phyloP scores from a whole-genome alignment of 139 green algal genomes.

The Chlamydomonas schloesseri region DNA sequence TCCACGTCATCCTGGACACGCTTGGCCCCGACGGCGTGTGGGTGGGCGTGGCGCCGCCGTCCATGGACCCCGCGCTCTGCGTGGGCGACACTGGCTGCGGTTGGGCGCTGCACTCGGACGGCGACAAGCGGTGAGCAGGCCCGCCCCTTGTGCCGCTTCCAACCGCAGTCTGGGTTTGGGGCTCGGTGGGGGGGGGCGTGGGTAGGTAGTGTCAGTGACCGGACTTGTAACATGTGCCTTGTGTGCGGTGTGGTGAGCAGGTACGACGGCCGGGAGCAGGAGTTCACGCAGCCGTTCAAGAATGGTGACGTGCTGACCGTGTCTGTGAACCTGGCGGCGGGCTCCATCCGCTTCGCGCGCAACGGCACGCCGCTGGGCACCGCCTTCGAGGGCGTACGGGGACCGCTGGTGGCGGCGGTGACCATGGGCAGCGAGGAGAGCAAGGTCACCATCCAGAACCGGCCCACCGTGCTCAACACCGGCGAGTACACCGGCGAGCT shows the following conservation, averaged over 20 bases:
- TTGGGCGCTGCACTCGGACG: constrained; percentile 74
- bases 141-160: background rate
- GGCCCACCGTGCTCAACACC: constrained; percentile 74
- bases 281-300: constrained; percentile 69
- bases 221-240: no score
- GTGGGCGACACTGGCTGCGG: constrained; percentile 66
- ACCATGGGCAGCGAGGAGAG: constrained; percentile 71
- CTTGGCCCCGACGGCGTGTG: constrained; percentile 74
- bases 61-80: constrained; percentile 55
- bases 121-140: constrained; percentile 68
- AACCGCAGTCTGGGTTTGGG: background rate
- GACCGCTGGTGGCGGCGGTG: constrained; percentile 68
- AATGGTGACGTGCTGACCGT: constrained; percentile 76
- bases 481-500: constrained; percentile 75
- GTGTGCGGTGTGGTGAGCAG: no score
- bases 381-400: constrained; percentile 64
- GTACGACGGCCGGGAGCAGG: constrained; percentile 57
- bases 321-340: constrained; percentile 56
- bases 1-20: constrained; percentile 75
- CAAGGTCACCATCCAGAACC: constrained; percentile 80
- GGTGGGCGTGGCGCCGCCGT: constrained; percentile 65
- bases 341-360: constrained; percentile 62
- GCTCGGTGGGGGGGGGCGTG: background rate
- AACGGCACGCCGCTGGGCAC: constrained; percentile 66
- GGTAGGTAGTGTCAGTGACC: background rate